phyloP scores from a whole-genome alignment of 371 early-diverging fungal species.

The Mucor ambiguus region DNA sequence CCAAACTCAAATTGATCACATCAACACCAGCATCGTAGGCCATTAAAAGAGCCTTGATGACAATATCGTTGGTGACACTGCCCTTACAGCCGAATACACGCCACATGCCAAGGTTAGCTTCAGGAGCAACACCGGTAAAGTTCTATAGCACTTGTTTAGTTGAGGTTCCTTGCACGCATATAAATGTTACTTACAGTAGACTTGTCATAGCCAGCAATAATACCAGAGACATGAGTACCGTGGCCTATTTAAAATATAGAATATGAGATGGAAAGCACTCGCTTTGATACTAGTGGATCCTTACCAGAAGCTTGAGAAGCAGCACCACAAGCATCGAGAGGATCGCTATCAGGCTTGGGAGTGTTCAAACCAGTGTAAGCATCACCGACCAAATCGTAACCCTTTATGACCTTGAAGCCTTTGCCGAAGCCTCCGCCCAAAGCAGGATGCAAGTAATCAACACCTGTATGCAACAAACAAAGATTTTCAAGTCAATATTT shows the following conservation, averaged over 20 bases:
- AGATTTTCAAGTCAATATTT: conserved; percentile 7
- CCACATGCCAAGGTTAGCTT: conserved; percentile 63
- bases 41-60: conserved; percentile 61
- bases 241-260: conserved; percentile 29
- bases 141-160: conserved; percentile 24
- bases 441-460: conserved; percentile 72
- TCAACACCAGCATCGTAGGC: conserved; percentile 63
- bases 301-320: conserved; percentile 33
- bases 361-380: conserved; percentile 39
- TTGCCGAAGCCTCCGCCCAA: conserved; percentile 70
- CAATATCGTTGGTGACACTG: conserved; percentile 58
- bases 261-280: too few species aligned
- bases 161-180: not conserved
- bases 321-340: conserved; percentile 35
- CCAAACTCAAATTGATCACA: conserved; percentile 71
- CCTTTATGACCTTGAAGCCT: conserved; percentile 56
- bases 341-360: conserved; percentile 33
- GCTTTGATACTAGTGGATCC: too few species aligned
- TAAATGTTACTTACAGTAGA: conserved; percentile 18
- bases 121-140: conserved; percentile 69
- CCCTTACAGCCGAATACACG: conserved; percentile 74
- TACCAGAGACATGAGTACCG: conserved; percentile 72
- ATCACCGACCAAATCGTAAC: conserved; percentile 66
- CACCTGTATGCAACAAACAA: conserved; percentile 31
- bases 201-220: conserved; percentile 62